Percentiles rank a stretch among this genome's conserved stretches.
Evolutionary conservation across 164 flowering plant genomes (phyloP).

Genomic region (Vitis riparia): DNA sequence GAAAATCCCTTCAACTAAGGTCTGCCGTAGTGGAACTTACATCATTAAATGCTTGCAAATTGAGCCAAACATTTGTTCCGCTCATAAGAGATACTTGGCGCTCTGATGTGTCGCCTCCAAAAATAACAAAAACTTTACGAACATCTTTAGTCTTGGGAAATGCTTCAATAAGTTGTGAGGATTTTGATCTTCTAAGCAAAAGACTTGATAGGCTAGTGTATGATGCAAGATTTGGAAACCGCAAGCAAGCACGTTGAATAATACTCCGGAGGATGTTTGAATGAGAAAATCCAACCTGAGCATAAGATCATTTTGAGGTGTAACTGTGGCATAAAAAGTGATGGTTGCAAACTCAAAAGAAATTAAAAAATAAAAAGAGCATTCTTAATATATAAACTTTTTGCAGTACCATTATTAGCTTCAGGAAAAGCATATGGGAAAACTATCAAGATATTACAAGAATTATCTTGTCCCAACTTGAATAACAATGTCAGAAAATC

Average conservation of each 20-base stretch:
- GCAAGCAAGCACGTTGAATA: constrained; percentile 72
- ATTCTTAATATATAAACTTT: no score
- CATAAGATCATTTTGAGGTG: neutral
- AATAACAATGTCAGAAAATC: no score
- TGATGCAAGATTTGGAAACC: constrained; percentile 55
- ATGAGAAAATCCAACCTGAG: constrained; percentile 89
- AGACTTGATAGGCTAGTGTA: constrained; percentile 22
- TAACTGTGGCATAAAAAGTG: neutral
- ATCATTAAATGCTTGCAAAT: constrained; percentile 75
- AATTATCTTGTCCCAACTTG: no score
- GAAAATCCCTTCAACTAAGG: neutral
- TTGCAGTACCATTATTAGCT: no score
- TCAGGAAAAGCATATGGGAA: no score
- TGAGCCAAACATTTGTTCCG: constrained; percentile 96
- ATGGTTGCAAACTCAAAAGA: neutral
- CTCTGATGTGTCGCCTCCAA: constrained; percentile 92
- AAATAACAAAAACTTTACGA: constrained; percentile 69
- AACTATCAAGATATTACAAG: no score
- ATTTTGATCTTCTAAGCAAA: constrained; percentile 32
- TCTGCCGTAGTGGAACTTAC: constrained; percentile 41
- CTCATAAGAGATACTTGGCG: constrained; percentile 96
- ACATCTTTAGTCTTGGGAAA: constrained; percentile 18
- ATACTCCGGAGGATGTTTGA: constrained; percentile 78
- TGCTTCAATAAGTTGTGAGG: constrained; percentile 20
- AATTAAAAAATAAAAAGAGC: neutral